A percentile compares a stretch with the other conserved stretches of the same genome.
Evolutionary conservation across 2,329 filamentous ascomycete species (phyloP).

Genomic region (Tolypocladium guangdongense): DNA sequence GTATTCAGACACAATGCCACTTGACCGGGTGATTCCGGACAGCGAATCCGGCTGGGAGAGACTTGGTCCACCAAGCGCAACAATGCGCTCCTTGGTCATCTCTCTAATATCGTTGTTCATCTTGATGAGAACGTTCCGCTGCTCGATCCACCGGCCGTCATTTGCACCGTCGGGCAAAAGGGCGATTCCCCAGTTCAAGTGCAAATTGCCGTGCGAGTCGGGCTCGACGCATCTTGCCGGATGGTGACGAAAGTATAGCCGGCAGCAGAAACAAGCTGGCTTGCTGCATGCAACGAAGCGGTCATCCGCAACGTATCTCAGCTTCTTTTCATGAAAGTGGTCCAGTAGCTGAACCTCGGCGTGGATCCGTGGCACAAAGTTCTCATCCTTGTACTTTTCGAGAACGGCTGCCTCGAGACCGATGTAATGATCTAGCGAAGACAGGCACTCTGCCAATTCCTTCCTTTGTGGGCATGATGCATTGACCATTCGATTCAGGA

Average conservation of each 20-base stretch:
- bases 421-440: background rate
- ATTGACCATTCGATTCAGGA: constrained; percentile 20
- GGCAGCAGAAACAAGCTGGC: constrained; percentile 35
- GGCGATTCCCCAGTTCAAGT: constrained; percentile 2
- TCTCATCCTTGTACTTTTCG: background rate
- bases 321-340: constrained; percentile 22
- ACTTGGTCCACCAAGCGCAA: background rate
- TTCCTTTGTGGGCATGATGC: background rate
- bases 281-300: constrained; percentile 37
- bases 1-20: background rate
- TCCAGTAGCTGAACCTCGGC: constrained; percentile 36
- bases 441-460: background rate
- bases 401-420: constrained; percentile 1
- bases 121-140: constrained; percentile 3
- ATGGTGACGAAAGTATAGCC: constrained; percentile 27
- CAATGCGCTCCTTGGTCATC: background rate
- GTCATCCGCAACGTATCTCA: constrained; percentile 25
- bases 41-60: background rate
- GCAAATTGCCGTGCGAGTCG: constrained; percentile 2
- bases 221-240: constrained; percentile 9
- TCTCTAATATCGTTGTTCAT: constrained; percentile 1
- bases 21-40: background rate
- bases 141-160: background rate
- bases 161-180: background rate
- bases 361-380: constrained; percentile 14